Conservation (phyloP, 306 rosid species). For the Citrullus colocynthis region DNA sequence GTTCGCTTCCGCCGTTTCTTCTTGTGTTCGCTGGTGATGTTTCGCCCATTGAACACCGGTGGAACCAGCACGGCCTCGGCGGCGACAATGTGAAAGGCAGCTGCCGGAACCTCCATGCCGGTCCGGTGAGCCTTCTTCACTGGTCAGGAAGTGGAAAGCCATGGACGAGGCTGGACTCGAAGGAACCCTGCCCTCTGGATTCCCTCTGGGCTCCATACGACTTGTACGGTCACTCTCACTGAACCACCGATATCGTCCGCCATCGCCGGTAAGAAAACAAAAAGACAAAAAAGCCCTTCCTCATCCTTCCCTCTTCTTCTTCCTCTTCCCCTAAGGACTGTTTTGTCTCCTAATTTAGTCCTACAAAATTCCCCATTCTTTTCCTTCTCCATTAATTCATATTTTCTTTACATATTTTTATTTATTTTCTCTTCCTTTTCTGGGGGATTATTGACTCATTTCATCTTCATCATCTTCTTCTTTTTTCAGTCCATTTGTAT, state of each 20-base stretch:
- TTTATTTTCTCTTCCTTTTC: background rate
- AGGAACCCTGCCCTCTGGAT: slow-evolving; percentile 54
- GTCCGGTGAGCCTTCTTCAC: slow-evolving; percentile 66
- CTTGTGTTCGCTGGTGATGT: slow-evolving; percentile 66
- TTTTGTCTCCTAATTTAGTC: slow-evolving; percentile 20
- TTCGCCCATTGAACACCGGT: slow-evolving; percentile 65
- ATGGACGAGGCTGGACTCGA: slow-evolving; percentile 50
- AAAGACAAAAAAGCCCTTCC: background rate
- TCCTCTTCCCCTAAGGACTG: slow-evolving; percentile 15
- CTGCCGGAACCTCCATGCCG: slow-evolving; percentile 58
- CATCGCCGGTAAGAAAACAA: slow-evolving; percentile 19
- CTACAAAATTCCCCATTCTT: slow-evolving; percentile 16
- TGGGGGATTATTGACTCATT: background rate
- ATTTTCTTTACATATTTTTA: background rate
- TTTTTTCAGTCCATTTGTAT: slow-evolving; percentile 18
- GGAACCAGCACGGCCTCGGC: slow-evolving; percentile 81
- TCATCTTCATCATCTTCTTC: background rate
- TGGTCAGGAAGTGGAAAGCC: slow-evolving; percentile 86
- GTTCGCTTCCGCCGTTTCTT: slow-evolving; percentile 63
- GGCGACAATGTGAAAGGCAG: slow-evolving; percentile 63
- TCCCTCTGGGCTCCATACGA: slow-evolving; percentile 52
- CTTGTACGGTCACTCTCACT: slow-evolving; percentile 38
- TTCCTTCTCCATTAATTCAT: background rate
- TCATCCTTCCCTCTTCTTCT: background rate
- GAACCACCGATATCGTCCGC: slow-evolving; percentile 6